Percentiles rank a stretch among this genome's conserved stretches.
Evolutionary conservation across 2,329 filamentous ascomycete species (phyloP).

Genomic region (Arthrobotrys pseudoclavata): DNA sequence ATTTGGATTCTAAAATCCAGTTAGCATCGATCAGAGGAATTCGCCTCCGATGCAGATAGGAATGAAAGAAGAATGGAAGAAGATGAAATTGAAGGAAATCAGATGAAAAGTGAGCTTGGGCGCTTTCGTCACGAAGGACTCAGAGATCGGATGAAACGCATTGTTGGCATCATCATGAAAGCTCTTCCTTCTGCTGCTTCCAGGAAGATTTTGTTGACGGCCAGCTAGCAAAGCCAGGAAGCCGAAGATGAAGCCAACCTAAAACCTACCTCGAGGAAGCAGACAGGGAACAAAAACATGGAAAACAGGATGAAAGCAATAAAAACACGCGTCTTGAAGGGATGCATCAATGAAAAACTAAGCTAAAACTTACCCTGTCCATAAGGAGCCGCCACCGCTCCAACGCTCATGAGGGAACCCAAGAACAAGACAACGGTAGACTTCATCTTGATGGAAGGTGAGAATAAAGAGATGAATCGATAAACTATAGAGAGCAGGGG

Average conservation of each 20-base stretch:
- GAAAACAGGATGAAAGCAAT: not conserved
- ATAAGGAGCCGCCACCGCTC: slow-evolving; percentile 47
- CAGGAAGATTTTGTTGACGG: not conserved
- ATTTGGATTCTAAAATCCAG: slow-evolving; percentile 31
- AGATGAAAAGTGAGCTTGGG: not conserved
- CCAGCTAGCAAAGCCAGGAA: not conserved
- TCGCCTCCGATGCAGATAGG: not conserved
- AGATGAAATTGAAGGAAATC: not conserved
- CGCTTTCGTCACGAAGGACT: not conserved
- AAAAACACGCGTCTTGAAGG: not conserved
- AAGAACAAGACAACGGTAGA: slow-evolving; percentile 46
- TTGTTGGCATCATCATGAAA: not conserved
- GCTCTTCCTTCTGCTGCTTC: slow-evolving; percentile 7
- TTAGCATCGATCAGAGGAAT: slow-evolving; percentile 17
- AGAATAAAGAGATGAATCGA: slow-evolving; percentile 27
- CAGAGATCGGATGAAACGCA: not conserved
- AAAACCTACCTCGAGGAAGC: slow-evolving; percentile 8
- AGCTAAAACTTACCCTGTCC: slow-evolving; percentile 41
- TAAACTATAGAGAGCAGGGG: slow-evolving; percentile 20
- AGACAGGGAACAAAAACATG: not conserved
- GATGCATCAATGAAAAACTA: not conserved
- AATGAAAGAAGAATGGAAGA: not conserved
- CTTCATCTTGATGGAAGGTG: slow-evolving; percentile 49
- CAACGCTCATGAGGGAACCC: slow-evolving; percentile 52
- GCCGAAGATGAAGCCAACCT: not conserved